Conservation (phyloP, 805 yeast species). For the Yamadazyma sp. region DNA sequence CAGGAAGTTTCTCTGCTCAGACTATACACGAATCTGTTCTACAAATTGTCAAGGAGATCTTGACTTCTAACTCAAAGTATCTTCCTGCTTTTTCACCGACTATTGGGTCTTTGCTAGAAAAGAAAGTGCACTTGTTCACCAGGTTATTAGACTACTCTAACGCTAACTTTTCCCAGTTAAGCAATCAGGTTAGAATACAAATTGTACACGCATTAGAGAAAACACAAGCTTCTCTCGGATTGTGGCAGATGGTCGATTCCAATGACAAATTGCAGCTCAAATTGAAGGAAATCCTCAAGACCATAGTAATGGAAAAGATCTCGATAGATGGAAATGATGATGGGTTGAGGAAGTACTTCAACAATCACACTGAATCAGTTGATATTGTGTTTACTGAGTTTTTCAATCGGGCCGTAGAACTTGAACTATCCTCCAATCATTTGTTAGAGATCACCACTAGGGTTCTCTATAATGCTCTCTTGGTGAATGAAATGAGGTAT, state of each 20-base stretch:
- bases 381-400: slow-evolving; percentile 29
- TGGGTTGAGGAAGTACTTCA: slow-evolving; percentile 27
- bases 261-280: slow-evolving; percentile 1
- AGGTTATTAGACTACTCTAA: slow-evolving; percentile 47
- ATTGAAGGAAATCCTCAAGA: slow-evolving; percentile 2
- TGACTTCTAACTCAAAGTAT: slow-evolving; percentile 54
- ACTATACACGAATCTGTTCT: slow-evolving; percentile 39
- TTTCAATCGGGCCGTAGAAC: slow-evolving; percentile 20
- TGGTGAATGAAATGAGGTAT: slow-evolving; percentile 41
- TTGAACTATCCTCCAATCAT: slow-evolving; percentile 17
- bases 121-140: slow-evolving; percentile 46
- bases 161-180: slow-evolving; percentile 44
- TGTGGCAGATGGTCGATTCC: slow-evolving; percentile 19
- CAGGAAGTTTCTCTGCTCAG: slow-evolving; percentile 26
- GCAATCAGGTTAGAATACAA: slow-evolving; percentile 37
- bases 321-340: slow-evolving; percentile 16
- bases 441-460: slow-evolving; percentile 22
- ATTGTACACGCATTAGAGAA: slow-evolving; percentile 34
- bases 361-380: slow-evolving; percentile 22
- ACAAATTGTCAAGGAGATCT: slow-evolving; percentile 54
- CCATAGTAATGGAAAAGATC: not conserved
- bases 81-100: slow-evolving; percentile 55
- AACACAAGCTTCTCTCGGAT: slow-evolving; percentile 43
- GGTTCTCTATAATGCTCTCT: slow-evolving; percentile 32
- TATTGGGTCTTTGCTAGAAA: slow-evolving; percentile 48